Evolutionary conservation across 768 basidiomycete species (phyloP), one percentile per base, ranked within the genome.

Genomic region (Mycena metata): DNA sequence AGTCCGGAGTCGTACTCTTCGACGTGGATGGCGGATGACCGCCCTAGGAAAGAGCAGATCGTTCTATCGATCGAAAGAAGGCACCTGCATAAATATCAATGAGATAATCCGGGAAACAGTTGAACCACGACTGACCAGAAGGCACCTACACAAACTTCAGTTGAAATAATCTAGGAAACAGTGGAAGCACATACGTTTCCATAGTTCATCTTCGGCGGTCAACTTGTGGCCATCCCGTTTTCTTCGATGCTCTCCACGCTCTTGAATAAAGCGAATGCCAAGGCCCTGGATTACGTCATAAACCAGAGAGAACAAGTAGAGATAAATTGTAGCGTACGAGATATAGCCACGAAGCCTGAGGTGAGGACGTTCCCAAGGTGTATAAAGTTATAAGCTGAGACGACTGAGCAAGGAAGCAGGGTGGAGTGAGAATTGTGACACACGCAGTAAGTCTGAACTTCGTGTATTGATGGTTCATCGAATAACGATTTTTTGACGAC

Each of bases 401-500:
- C 8, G 26, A 46, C 55, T 30, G 54, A 68, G 57, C 58, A 50
- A 63, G 21, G 47, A 46, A 23, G 23, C 21, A 15, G 17, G 39
- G 33, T 19, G 36, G 26, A 52, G 55, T n/a, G 43, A 49, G 79
- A 79, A 6, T 78, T 50, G 54, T 4, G n/a, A 75, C 86, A 64
- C 75, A 90, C 89, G 73, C 84, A 83, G 73, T 88, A 89, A 23
- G 83, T 84, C 75, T 96, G 94, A 24, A 96, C 79, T 72, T 94
- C 92, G 74, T 89, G 88, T 59, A 95, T 73, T 7, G 84, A 81
- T 2, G 91, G 86, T 15, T 85, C 83, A 0, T 86, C 82, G 21
- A 91, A 81, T 39, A 92, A 78, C 0, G 83, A 84, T 75, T 86
- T 87, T 66, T 88, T 84, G 60, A 90, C 83, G 66, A 88, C 82